Evolutionary conservation across 331 rosid genomes (phyloP), one percentile per base, ranked within the genome.

Genomic region (Arachis monticola): DNA sequence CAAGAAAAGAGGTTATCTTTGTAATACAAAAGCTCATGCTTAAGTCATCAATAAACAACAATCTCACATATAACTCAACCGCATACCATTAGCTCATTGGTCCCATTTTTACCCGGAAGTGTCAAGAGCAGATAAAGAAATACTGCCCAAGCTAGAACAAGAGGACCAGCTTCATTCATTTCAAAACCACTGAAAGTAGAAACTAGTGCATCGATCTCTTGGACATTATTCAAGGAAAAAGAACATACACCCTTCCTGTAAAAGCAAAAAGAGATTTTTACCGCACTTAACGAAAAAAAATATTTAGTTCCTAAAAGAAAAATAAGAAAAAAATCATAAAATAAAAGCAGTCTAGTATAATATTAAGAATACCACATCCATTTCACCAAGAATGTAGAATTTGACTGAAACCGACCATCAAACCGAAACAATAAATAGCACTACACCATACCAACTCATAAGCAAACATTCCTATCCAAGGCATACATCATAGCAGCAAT

Each of bases 81-180:
- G 68, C 84, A 38, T 83, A 94, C 99, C 90, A 78, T 82, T 69
- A 92, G 83, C 67, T 74, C 89, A 63, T 69, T 81, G 78, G 66
- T 89, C 60, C 83, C 93, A 83, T 90, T 92, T 82, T 88, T 94
- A 47, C 84, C 92, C 0, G 97, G 92, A 77, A 92, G 95, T 78
- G 99, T 90, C 74, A 90, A 83, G 77, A 83, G 83, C 56, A 92
- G 77, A 85, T 92, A 90, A 77, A 94, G 91, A 85, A 88, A 92
- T 38, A 90, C 96, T 8, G 97, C 99, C 97, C 99, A 94, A n/a
- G 97, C 87, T 45, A 94, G 86, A 82, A 94, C 76, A 70, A 94
- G 77, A 17, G 96, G 99, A 50, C 96, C 88, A 40, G 92, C 87
- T 87, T 90, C 99, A 78, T 92, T 88, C 55, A 84, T 82, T 80